Base-by-base conservation (phyloP, 768 basidiomycete genomes). In the Lepiota subincarnata region DNA sequence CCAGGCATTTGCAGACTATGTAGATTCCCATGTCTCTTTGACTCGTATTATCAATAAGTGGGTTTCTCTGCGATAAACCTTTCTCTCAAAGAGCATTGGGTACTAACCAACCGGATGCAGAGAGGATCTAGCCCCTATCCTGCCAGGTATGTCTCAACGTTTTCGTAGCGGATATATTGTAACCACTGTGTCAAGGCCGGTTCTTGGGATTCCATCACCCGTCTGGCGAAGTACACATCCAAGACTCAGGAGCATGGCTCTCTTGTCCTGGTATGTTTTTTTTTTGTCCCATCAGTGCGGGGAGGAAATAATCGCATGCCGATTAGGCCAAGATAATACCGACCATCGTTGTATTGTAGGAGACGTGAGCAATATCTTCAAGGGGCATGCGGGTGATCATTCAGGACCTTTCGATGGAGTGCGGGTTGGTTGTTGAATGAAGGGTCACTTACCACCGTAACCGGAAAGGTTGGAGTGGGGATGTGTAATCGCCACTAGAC, bases 31-130 rank as follows among this genome's bases (percentile, higher is more conserved):
- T 40, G 42, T 70, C 36, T 55, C 68, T 11, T 59, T 83, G 42
- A 78, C 73, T 3, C 83, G 78, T 55, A 74, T 86, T 63, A 83
- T 78, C 63, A 84, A 86, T 66, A 68, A 66, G 73, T 68, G 52
- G 36, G 67, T 50, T 38, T 7, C 40, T 26, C 42, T 26, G n/a
- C 35, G n/a, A 46, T 35, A n/a, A n/a, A 0, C n/a, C 22, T 36
- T 22, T 56, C 18, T 4, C 5, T 6, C 38, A 14, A 24, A 5
- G 28, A 14, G 3, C 36, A 31, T 50, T 52, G 34, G 48, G 36
- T 14, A 45, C 36, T n/a, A 1, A 38, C 16, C 50, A 13, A 11
- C 48, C 20, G 34, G 13, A 50, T 8, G 14, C 31, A 72, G 73
- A 55, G 62, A 73, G 55, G 74, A 77, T 43, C 36, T 64, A 7